Conservation (phyloP, 768 basidiomycete species). For the Pulveroboletus sp. region DNA sequence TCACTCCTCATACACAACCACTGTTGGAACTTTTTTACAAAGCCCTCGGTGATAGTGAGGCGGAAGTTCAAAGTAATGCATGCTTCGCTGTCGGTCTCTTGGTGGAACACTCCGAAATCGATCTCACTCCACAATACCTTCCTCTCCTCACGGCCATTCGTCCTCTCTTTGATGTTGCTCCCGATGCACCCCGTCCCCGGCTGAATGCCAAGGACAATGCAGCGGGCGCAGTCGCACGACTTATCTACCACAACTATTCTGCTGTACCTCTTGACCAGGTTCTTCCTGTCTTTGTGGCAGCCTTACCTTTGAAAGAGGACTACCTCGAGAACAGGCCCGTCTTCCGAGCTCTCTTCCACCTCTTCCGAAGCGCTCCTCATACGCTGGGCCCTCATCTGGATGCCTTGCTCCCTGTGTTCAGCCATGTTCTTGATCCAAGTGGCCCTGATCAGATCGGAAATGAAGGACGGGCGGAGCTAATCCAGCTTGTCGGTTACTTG, state of each 20-base stretch:
- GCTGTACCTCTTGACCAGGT: slow-evolving; percentile 90
- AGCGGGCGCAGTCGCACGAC: slow-evolving; percentile 85
- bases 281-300: slow-evolving; percentile 74
- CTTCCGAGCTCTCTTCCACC: slow-evolving; percentile 83
- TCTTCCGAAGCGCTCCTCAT: slow-evolving; percentile 75
- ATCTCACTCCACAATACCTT: slow-evolving; percentile 79
- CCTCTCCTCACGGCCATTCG: slow-evolving; percentile 74
- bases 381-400: slow-evolving; percentile 75
- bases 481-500: slow-evolving; percentile 67
- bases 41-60: slow-evolving; percentile 76
- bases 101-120: slow-evolving; percentile 77
- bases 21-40: slow-evolving; percentile 82
- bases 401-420: slow-evolving; percentile 73
- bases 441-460: slow-evolving; percentile 74
- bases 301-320: slow-evolving; percentile 86
- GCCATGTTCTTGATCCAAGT: slow-evolving; percentile 74
- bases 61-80: slow-evolving; percentile 95
- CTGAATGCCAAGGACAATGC: slow-evolving; percentile 95
- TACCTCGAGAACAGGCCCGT: slow-evolving; percentile 85
- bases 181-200: slow-evolving; percentile 58
- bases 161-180: slow-evolving; percentile 69
- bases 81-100: slow-evolving; percentile 92
- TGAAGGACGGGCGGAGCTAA: slow-evolving; percentile 71
- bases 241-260: slow-evolving; percentile 73
- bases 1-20: slow-evolving; percentile 79